phyloP scores from a whole-genome alignment of 768 basidiomycete genomes.

The Russula dissimulans region DNA sequence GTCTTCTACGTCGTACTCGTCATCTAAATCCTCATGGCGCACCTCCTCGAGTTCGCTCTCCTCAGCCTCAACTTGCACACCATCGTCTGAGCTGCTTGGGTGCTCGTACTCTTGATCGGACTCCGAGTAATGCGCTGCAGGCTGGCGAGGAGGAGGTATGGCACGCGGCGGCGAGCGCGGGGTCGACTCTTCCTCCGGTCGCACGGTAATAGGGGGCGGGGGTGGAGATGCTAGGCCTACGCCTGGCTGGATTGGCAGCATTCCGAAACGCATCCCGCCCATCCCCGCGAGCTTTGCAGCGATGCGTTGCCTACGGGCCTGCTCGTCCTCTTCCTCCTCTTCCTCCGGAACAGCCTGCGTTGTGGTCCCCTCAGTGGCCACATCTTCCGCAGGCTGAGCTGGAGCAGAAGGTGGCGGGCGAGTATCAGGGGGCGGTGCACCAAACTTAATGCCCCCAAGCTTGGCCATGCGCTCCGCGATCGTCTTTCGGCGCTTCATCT shows the following conservation, averaged over 20 bases:
- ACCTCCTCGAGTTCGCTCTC: slow-evolving; percentile 70
- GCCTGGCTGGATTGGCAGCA: slow-evolving; percentile 32
- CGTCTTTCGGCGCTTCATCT: slow-evolving; percentile 44
- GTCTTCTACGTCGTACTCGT: slow-evolving; percentile 17
- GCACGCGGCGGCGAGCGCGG: slow-evolving; percentile 25
- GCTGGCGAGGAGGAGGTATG: slow-evolving; percentile 26
- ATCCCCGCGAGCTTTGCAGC: slow-evolving; percentile 44
- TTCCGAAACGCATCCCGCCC: slow-evolving; percentile 51
- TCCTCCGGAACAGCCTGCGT: slow-evolving; percentile 21
- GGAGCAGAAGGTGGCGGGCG: slow-evolving; percentile 31
- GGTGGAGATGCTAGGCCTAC: slow-evolving; percentile 13
- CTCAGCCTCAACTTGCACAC: slow-evolving; percentile 56
- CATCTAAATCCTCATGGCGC: slow-evolving; percentile 41
- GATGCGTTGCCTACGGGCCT: slow-evolving; percentile 45
- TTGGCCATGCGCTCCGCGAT: slow-evolving; percentile 95
- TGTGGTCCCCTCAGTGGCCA: slow-evolving; percentile 16
- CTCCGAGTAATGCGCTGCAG: slow-evolving; percentile 29
- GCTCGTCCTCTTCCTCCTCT: slow-evolving; percentile 47
- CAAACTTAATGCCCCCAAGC: slow-evolving; percentile 78
- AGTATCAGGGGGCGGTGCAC: slow-evolving; percentile 46
- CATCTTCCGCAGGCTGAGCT: slow-evolving; percentile 21
- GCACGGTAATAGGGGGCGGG: background rate
- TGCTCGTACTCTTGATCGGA: slow-evolving; percentile 37
- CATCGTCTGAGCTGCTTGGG: slow-evolving; percentile 43
- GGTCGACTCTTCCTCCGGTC: slow-evolving; percentile 17